These are phyloP conservation scores for Boletus rubescentipes DNA, from an alignment of 768 basidiomycete species.

Conservation along the genomic window DNA sequence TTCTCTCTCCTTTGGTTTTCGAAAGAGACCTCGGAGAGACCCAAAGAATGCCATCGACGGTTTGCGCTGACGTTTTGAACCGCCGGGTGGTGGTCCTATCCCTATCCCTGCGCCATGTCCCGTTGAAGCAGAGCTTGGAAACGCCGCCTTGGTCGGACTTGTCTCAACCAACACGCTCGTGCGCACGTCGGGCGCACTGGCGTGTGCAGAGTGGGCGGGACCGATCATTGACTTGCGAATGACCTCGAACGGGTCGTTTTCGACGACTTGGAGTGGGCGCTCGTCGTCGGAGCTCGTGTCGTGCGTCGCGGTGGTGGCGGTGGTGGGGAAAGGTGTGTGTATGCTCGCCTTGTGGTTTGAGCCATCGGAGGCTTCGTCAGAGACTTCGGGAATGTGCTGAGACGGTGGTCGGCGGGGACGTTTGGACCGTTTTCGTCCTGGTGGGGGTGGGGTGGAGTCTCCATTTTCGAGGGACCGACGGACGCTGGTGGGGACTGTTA, in stretches of 20 bases:
- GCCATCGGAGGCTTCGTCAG: constrained; percentile 19
- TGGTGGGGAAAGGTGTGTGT: background rate
- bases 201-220: background rate
- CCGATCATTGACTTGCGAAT: constrained; percentile 14
- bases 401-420: constrained; percentile 23
- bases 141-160: background rate
- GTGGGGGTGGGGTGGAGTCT: background rate
- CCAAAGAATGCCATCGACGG: constrained; percentile 26
- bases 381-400: constrained; percentile 24
- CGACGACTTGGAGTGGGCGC: constrained; percentile 17
- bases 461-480: background rate
- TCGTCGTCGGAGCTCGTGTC: constrained; percentile 24
- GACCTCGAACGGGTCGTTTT: constrained; percentile 25
- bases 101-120: background rate
- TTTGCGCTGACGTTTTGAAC: constrained; percentile 22
- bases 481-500: constrained; percentile 24
- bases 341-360: background rate
- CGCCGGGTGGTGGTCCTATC: too few relatives aligned
- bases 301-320: background rate
- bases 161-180: background rate
- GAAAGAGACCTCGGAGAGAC: constrained; percentile 28
- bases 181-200: constrained; percentile 6
- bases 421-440: constrained; percentile 3
- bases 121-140: background rate
- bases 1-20: constrained; percentile 18